A percentile compares a stretch with the other conserved stretches of the same genome.
phyloP scores from a whole-genome alignment of 139 green algal species.

The Asterochloris erici region DNA sequence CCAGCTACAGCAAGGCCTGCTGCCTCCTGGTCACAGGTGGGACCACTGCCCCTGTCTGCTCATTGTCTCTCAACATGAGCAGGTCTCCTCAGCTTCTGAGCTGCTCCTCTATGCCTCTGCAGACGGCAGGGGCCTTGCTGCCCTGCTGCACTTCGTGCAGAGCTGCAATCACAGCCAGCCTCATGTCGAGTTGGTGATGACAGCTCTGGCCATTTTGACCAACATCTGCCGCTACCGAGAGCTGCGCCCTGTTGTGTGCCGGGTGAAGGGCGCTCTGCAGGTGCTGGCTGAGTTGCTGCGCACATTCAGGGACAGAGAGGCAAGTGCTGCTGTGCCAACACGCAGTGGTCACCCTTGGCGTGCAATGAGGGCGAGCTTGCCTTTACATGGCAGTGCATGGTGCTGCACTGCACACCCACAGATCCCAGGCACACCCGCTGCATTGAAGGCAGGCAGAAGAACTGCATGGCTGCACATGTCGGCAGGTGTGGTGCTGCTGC shows the following conservation, averaged over 20 bases:
- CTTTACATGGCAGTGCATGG: too few species aligned
- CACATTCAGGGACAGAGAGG: conserved; percentile 63
- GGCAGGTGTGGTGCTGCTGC: too few species aligned
- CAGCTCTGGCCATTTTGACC: conserved; percentile 42
- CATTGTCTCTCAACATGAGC: background rate
- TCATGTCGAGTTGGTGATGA: conserved; percentile 46
- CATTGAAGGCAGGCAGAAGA: too few species aligned
- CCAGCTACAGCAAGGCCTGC: conserved; percentile 49
- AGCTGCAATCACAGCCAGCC: conserved; percentile 63
- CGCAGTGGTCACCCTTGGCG: background rate
- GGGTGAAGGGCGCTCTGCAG: conserved; percentile 44
- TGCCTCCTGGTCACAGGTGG: conserved; percentile 48
- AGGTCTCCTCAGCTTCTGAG: background rate
- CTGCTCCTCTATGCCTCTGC: background rate
- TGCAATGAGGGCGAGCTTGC: background rate
- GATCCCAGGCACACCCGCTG: too few species aligned
- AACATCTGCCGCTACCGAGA: conserved; percentile 46
- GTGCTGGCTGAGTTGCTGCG: conserved; percentile 68
- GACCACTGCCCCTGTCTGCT: background rate
- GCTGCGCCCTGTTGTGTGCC: conserved; percentile 43
- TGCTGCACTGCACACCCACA: too few species aligned
- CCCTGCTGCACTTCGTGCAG: conserved; percentile 53
- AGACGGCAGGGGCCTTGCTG: conserved; percentile 29
- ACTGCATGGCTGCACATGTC: too few species aligned
- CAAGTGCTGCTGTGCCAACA: background rate